Evolutionary conservation across 2,329 filamentous ascomycete genomes (phyloP), one percentile per base, ranked within the genome.

Genomic region (Xylariaceae sp.): DNA sequence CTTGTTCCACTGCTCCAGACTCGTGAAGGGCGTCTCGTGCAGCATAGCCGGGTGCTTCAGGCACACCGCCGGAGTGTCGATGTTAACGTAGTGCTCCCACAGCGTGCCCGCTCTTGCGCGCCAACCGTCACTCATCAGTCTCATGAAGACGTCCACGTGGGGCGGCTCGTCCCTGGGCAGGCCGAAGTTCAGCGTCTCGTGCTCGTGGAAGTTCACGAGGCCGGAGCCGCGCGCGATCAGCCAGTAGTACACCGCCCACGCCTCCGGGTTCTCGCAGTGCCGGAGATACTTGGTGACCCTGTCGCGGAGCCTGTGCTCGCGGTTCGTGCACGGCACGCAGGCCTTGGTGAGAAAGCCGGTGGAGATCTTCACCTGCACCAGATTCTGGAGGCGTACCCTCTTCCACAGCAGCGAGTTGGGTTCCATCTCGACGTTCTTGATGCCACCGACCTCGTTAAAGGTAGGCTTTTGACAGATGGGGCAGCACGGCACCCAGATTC

Each of bases 241-340:
- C 47, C 49, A 51, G 16, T 35, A 23, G 40, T 39, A 47, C 16
- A 51, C 33, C 1, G 36, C 37, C 47, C 44, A 50, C 12, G 39
- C 41, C 14, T 42, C 34, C 9, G 19, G 12, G 4, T 28, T 18
- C 2, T 16, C 18, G 12, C 37, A 35, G 3, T 14, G 6, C n/a
- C 34, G 19, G 4, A 47, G 5, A 19, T 36, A 44, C 3, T 29
- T 5, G 5, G 16, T 3, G 24, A 50, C 41, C 18, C 31, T 34
- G 2, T 19, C 27, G 11, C 47, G 45, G 5, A 47, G 24, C 8
- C 31, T n/a, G 3, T 13, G 15, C 34, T 51, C 49, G 5, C 30
- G 35, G n/a, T 44, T 26, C 11, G 44, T 19, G 28, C 49, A 51
- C 4, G 24, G 26, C 1, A 29, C 5, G 22, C 49, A 51, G 2